phyloP scores from a whole-genome alignment of 2,329 filamentous ascomycete species.

The Pseudogymnoascus sp. region DNA sequence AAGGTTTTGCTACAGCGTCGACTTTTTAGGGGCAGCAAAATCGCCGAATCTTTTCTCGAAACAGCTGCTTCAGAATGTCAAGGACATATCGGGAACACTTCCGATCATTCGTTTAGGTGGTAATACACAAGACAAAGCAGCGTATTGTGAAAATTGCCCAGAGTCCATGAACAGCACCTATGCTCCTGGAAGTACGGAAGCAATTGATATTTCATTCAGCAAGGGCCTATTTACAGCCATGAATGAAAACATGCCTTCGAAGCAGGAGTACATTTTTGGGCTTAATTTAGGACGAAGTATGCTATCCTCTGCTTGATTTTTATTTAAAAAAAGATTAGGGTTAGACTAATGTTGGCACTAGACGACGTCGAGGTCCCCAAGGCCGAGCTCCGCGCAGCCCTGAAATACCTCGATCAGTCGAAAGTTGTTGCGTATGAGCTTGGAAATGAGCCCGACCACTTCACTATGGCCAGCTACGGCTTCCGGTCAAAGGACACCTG shows the following conservation, averaged over 20 bases:
- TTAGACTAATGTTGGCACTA: not conserved
- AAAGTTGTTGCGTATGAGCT: not conserved
- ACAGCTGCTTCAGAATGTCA: not conserved
- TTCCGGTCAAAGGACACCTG: not conserved
- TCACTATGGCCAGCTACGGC: not conserved
- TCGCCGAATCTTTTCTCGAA: not conserved
- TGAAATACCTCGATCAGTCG: not conserved
- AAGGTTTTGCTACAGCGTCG: not conserved
- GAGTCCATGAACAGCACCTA: not conserved
- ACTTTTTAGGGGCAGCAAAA: not conserved
- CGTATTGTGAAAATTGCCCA: not conserved
- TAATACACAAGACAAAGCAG: not conserved
- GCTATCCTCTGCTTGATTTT: not conserved
- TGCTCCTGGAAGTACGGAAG: not conserved
- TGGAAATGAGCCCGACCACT: not conserved
- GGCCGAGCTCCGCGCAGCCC: not conserved
- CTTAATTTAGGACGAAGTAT: conserved; percentile 6
- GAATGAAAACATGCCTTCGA: not conserved
- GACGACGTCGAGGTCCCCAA: not conserved
- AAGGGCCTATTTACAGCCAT: not conserved
- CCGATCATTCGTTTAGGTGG: conserved; percentile 5
- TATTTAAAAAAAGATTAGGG: no score
- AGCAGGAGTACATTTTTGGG: conserved; percentile 6
- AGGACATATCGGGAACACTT: not conserved
- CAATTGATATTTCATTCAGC: not conserved